Evolutionary conservation across 768 basidiomycete species (phyloP), one percentile per base, ranked within the genome.

Genomic region (Tylopilus balloui): DNA sequence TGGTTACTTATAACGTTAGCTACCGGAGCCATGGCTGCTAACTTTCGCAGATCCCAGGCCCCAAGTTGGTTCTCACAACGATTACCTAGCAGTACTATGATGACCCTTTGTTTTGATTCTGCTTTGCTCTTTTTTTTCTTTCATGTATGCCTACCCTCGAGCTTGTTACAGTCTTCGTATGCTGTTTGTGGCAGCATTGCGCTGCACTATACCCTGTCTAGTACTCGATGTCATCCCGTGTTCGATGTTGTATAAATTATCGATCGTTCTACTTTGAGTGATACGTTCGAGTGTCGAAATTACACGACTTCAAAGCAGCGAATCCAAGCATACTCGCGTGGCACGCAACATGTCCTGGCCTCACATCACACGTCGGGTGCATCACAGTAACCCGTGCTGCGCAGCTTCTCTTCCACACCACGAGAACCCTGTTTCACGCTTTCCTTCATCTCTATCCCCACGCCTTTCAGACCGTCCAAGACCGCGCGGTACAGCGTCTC

Each of bases 401-500:
- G 49, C 8, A 66, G 56, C 15, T 48, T 60, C 54, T 74, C 75
- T 50, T 69, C 71, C 76, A 84, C 78, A 1, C 71, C 73, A n/a
- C n/a, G n/a, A 21, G 77, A 53, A 12, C 81, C 81, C 25, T 28
- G 55, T 15, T 47, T 51, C 36, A 71, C 60, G 4, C 54, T 53
- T 55, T 77, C 75, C 51, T 59, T 62, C 63, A 76, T 69, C 12
- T 69, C 69, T 7, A 77, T 42, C 6, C 73, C 73, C 6, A 68
- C 72, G 29, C 73, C 69, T 53, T 81, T 77, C 62, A 95, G 63
- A 6, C 79, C 77, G 7, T 68, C 60, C 66, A 95, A 67, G 14
- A 93, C 78, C 0, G 78, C 76, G 19, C 57, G 63, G 68, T 83
- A 91, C 20, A 95, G 70, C 24, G 72, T 76, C 52, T 68, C 64